These are phyloP conservation scores for Trichoderma asperelloides DNA, from an alignment of 495 filamentous ascomycete genomes.

Conservation along the genomic window DNA sequence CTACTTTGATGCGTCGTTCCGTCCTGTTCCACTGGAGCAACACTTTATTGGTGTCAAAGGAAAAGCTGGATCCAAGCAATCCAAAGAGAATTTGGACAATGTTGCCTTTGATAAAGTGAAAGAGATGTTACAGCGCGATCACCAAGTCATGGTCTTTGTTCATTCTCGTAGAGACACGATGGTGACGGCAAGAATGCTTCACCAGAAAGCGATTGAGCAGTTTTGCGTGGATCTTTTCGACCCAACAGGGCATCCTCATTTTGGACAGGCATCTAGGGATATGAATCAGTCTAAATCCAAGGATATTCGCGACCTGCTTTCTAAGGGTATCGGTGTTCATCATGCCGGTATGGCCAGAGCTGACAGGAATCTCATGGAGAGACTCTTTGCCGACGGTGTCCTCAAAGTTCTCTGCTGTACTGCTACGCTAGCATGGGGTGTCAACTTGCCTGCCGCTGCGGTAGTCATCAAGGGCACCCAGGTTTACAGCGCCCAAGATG, in stretches of 20 bases:
- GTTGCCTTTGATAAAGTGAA: conserved; percentile 90
- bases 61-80: conserved; percentile 67
- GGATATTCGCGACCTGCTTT: conserved; percentile 79
- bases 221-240: conserved; percentile 73
- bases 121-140: conserved; percentile 76
- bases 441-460: conserved; percentile 94
- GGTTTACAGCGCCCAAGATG: conserved; percentile 89
- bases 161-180: conserved; percentile 94
- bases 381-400: conserved; percentile 77
- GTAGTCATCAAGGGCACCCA: conserved; percentile 98
- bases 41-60: conserved; percentile 96
- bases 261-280: conserved; percentile 64
- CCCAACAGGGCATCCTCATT: conserved; percentile 57
- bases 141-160: conserved; percentile 99
- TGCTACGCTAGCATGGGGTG: conserved; percentile 95
- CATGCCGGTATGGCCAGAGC: conserved; percentile 92
- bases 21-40: conserved; percentile 92
- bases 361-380: conserved; percentile 88
- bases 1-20: conserved; percentile 93
- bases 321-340: conserved; percentile 87
- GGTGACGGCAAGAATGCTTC: conserved; percentile 73
- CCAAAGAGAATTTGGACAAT: conserved; percentile 78
- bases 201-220: conserved; percentile 77
- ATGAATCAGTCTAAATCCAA: conserved; percentile 73
- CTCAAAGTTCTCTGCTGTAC: conserved; percentile 97